Evolutionary conservation across 495 filamentous ascomycete species (phyloP).

Genomic region (Gamarada debralockiae): DNA sequence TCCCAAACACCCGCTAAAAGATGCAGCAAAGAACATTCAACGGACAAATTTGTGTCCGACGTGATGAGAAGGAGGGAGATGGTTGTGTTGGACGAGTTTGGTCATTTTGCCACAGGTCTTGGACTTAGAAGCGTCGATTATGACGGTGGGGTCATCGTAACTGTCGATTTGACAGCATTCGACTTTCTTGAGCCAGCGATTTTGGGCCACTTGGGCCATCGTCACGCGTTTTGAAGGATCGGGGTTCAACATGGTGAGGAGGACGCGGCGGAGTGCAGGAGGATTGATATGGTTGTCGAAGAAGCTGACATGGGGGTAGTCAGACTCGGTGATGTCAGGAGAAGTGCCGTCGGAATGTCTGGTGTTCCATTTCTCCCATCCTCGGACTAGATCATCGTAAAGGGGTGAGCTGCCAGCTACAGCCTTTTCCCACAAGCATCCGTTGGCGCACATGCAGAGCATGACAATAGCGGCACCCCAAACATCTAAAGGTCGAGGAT

Average conservation of each 20-base stretch:
- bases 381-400: conserved; percentile 56
- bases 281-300: conserved; percentile 36
- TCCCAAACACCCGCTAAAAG: conserved; percentile 5
- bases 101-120: conserved; percentile 4
- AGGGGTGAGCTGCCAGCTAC: conserved; percentile 35
- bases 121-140: conserved; percentile 42
- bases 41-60: conserved; percentile 13
- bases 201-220: conserved; percentile 56
- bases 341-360: conserved; percentile 42
- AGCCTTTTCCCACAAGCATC: conserved; percentile 61
- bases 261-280: conserved; percentile 52
- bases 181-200: conserved; percentile 60
- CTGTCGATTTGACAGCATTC: conserved; percentile 68
- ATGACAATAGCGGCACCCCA: conserved; percentile 78
- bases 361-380: conserved; percentile 57
- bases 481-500: conserved; percentile 70
- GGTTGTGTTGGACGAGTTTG: conserved; percentile 22
- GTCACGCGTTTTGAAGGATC: conserved; percentile 61
- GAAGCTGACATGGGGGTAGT: conserved; percentile 47
- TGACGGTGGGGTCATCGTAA: conserved; percentile 47
- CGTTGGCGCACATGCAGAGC: conserved; percentile 61
- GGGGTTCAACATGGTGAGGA: conserved; percentile 76
- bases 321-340: conserved; percentile 35
- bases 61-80: conserved; percentile 17
- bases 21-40: not conserved